These are phyloP conservation scores for Magnaporthales sp. DNA, from an alignment of 2,329 filamentous ascomycete genomes.

Conservation along the genomic window DNA sequence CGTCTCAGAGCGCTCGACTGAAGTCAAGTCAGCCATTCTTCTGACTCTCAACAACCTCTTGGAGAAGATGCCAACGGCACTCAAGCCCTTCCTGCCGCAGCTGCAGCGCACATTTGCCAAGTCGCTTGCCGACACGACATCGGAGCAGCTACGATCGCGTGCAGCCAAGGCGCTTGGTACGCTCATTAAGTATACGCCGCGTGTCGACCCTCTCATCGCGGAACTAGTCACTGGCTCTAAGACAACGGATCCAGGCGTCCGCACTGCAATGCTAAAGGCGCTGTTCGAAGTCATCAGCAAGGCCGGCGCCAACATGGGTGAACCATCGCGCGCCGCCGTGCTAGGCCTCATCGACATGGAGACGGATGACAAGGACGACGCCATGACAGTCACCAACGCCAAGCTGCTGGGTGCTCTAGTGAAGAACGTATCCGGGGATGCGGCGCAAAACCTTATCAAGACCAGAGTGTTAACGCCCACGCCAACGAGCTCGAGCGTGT, in stretches of 20 bases:
- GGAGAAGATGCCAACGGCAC: slow-evolving; percentile 89
- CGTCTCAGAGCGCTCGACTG: slow-evolving; percentile 89
- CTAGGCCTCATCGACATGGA: slow-evolving; percentile 83
- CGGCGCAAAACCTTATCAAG: slow-evolving; percentile 50
- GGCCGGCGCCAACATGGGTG: slow-evolving; percentile 90
- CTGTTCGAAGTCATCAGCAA: slow-evolving; percentile 95
- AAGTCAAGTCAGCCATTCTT: slow-evolving; percentile 92
- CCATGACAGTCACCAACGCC: slow-evolving; percentile 83
- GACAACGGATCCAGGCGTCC: slow-evolving; percentile 78
- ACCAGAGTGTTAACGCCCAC: slow-evolving; percentile 72
- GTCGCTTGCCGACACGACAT: slow-evolving; percentile 85
- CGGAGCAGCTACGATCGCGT: slow-evolving; percentile 75
- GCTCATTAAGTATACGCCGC: slow-evolving; percentile 87
- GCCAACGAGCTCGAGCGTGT: slow-evolving; percentile 68
- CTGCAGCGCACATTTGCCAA: slow-evolving; percentile 96
- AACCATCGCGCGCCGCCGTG: slow-evolving; percentile 77
- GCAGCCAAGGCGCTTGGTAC: slow-evolving; percentile 93
- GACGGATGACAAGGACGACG: slow-evolving; percentile 61
- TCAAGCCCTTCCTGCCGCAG: slow-evolving; percentile 96
- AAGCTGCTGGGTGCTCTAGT: slow-evolving; percentile 83
- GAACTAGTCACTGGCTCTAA: slow-evolving; percentile 95
- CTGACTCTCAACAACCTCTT: slow-evolving; percentile 89
- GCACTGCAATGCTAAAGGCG: slow-evolving; percentile 93
- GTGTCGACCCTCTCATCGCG: slow-evolving; percentile 85
- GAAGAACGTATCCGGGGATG: slow-evolving; percentile 71